These are phyloP conservation scores for Aspergillus ruber DNA, from an alignment of 2,329 filamentous ascomycete species.

Conservation along the genomic window DNA sequence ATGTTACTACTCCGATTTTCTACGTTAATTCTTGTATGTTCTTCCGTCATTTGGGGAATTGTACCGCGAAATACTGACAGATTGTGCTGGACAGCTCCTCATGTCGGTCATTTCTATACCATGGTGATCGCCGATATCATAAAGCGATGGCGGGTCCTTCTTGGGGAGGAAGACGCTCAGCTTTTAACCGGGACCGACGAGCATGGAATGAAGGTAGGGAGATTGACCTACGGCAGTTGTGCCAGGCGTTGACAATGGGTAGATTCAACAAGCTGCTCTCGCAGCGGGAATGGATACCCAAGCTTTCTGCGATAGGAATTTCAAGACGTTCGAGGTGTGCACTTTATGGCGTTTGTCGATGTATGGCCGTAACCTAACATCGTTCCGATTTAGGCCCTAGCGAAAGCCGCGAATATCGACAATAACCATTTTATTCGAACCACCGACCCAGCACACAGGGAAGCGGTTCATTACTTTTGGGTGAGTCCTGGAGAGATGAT, in stretches of 20 bases:
- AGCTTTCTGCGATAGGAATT: constrained; percentile 81
- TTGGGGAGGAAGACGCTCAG: constrained; percentile 59
- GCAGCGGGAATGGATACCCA: constrained; percentile 66
- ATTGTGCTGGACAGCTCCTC: constrained; percentile 60
- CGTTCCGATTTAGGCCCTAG: constrained; percentile 50
- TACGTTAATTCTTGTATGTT: constrained; percentile 84
- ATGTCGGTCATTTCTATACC: constrained; percentile 90
- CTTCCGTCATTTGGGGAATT: not conserved
- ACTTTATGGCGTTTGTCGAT: not conserved
- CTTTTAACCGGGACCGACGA: constrained; percentile 92
- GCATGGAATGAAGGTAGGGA: constrained; percentile 76
- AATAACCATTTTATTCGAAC: constrained; percentile 90
- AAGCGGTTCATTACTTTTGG: constrained; percentile 88
- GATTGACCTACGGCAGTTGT: not conserved
- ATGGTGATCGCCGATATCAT: constrained; percentile 86
- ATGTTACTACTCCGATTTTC: constrained; percentile 95
- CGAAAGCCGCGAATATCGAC: constrained; percentile 60
- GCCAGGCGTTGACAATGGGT: not conserved
- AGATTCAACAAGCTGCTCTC: constrained; percentile 76
- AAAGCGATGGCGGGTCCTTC: constrained; percentile 82
- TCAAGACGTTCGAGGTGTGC: constrained; percentile 64
- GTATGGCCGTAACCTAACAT: not conserved
- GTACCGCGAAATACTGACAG: not conserved
- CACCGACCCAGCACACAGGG: constrained; percentile 72
- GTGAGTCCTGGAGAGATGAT: constrained; percentile 24